A percentile compares a stretch with the other conserved stretches of the same genome.
Conservation (phyloP, 1,284 basidiomycete species). For the Trametes hirsuta region DNA sequence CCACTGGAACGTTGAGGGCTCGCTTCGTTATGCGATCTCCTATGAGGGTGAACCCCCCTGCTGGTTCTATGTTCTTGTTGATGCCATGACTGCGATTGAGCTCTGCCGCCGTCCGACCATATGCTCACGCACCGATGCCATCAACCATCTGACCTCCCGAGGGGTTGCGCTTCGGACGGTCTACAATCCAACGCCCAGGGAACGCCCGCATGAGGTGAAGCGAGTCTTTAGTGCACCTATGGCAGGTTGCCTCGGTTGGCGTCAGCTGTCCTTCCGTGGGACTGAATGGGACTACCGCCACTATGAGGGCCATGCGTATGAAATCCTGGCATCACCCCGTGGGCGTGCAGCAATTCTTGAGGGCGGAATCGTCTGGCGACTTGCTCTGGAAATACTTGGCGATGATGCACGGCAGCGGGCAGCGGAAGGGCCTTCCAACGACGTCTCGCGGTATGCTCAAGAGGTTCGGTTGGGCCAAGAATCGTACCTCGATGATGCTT, state of each 20-base stretch:
- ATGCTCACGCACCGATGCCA: not conserved
- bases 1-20: too few relatives aligned
- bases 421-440: constrained; percentile 1
- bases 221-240: too few relatives aligned
- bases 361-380: constrained; percentile 7
- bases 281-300: not conserved
- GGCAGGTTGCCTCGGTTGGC: too few relatives aligned
- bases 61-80: constrained; percentile 5
- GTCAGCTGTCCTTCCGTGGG: too few relatives aligned
- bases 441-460: not conserved
- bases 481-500: not conserved
- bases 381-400: constrained; percentile 4
- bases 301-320: constrained; percentile 1
- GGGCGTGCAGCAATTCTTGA: constrained; percentile 7
- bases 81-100: not conserved
- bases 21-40: too few relatives aligned
- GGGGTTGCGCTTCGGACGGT: constrained; percentile 5
- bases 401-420: not conserved
- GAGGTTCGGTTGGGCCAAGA: not conserved
- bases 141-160: not conserved
- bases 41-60: not conserved
- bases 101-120: constrained; percentile 1
- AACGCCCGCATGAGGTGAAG: too few relatives aligned
- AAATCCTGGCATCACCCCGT: constrained; percentile 2
- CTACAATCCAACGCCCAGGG: not conserved